Conservation (phyloP, 768 basidiomycete genomes). For the Tulasnella sp. region DNA sequence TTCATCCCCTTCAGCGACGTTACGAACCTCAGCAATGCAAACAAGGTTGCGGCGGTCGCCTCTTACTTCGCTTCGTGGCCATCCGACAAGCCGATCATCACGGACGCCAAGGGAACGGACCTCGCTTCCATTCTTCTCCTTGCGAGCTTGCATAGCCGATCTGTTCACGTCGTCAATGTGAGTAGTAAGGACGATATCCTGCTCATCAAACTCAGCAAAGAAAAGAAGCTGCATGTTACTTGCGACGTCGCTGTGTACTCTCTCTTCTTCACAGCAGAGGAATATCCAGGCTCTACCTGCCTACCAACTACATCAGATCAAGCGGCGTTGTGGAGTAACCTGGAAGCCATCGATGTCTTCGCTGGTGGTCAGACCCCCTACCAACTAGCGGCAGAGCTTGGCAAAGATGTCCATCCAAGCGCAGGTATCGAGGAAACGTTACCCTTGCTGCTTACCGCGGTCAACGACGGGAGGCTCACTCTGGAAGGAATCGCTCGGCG, state of each 20-base stretch:
- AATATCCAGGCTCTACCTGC: slow-evolving; percentile 65
- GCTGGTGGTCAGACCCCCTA: slow-evolving; percentile 87
- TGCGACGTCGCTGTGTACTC: slow-evolving; percentile 94
- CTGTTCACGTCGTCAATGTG: slow-evolving; percentile 90
- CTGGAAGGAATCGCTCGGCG: slow-evolving; percentile 81
- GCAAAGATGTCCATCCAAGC: slow-evolving; percentile 62
- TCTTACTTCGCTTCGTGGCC: slow-evolving; percentile 92
- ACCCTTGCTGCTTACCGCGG: slow-evolving; percentile 85
- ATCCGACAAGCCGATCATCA: slow-evolving; percentile 86
- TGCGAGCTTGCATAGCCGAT: slow-evolving; percentile 88
- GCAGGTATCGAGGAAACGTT: slow-evolving; percentile 88
- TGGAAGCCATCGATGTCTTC: slow-evolving; percentile 86
- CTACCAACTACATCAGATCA: slow-evolving; percentile 81
- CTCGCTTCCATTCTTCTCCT: slow-evolving; percentile 91
- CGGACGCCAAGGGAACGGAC: slow-evolving; percentile 89
- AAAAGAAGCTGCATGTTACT: slow-evolving; percentile 89
- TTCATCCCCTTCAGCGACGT: slow-evolving; percentile 75
- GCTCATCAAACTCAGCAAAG: slow-evolving; percentile 92
- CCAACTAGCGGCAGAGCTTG: slow-evolving; percentile 65
- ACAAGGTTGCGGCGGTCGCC: slow-evolving; percentile 74
- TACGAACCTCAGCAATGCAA: slow-evolving; percentile 40
- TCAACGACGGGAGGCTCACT: slow-evolving; percentile 74
- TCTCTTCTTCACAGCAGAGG: slow-evolving; percentile 80
- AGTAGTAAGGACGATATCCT: slow-evolving; percentile 82
- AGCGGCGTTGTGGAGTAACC: slow-evolving; percentile 78